Percentiles rank a stretch among this genome's conserved stretches.
Evolutionary conservation across 768 basidiomycete genomes (phyloP).

Genomic region (Rhodotorula kratochvilovae): DNA sequence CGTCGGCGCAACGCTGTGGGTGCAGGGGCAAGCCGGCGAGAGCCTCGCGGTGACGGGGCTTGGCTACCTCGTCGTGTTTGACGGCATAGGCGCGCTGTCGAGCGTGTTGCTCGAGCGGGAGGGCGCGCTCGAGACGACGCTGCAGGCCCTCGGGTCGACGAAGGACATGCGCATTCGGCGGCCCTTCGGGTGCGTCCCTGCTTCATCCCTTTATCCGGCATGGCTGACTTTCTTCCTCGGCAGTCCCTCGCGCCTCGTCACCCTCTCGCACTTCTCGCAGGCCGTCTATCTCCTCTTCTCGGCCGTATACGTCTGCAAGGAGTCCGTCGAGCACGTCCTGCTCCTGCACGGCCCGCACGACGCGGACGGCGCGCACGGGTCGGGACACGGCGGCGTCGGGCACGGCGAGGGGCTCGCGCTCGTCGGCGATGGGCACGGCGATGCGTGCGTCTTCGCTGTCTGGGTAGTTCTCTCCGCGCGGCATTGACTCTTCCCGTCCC

Average conservation of each 20-base stretch:
- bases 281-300: slow-evolving; percentile 91
- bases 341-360: slow-evolving; percentile 48
- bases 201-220: slow-evolving; percentile 18
- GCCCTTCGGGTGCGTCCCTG: slow-evolving; percentile 60
- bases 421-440: neutral
- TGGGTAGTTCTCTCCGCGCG: too few species aligned
- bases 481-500: too few species aligned
- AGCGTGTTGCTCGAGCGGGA: slow-evolving; percentile 32
- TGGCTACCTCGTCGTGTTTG: slow-evolving; percentile 95
- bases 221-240: neutral
- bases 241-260: slow-evolving; percentile 42
- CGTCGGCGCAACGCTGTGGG: slow-evolving; percentile 65
- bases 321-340: slow-evolving; percentile 86
- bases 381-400: slow-evolving; percentile 40
- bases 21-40: slow-evolving; percentile 78
- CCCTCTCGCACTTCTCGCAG: slow-evolving; percentile 64
- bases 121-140: slow-evolving; percentile 42
- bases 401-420: slow-evolving; percentile 31
- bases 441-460: neutral
- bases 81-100: slow-evolving; percentile 49
- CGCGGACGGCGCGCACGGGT: slow-evolving; percentile 33
- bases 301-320: slow-evolving; percentile 92
- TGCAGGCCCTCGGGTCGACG: slow-evolving; percentile 49
- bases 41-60: slow-evolving; percentile 82
- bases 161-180: slow-evolving; percentile 47